These are phyloP conservation scores for Actinomortierella wolfii DNA, from an alignment of 371 early-diverging fungal genomes.

Conservation along the genomic window DNA sequence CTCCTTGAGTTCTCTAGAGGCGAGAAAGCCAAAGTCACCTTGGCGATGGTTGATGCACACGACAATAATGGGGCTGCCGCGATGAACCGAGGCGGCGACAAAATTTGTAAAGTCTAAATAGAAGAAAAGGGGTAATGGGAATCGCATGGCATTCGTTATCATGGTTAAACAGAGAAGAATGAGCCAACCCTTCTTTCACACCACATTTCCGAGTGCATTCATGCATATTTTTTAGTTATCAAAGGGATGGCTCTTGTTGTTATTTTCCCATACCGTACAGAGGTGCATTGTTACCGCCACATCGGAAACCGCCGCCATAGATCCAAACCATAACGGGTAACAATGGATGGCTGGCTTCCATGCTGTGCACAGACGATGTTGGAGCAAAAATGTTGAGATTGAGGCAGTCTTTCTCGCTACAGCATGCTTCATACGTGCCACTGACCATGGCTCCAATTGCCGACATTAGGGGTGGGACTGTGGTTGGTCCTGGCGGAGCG, in stretches of 20 bases:
- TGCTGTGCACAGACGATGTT: conserved; percentile 8
- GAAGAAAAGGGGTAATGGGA: background rate
- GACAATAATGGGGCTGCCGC: conserved; percentile 5
- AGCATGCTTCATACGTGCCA: background rate
- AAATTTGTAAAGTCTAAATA: background rate
- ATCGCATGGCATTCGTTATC: too few relatives aligned
- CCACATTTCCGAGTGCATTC: too few relatives aligned
- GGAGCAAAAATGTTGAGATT: conserved; percentile 47
- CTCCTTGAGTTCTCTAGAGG: conserved; percentile 4
- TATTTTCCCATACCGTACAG: conserved; percentile 9
- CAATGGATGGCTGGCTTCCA: background rate
- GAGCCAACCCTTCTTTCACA: too few relatives aligned
- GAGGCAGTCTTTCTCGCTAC: conserved; percentile 41
- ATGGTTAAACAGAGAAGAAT: too few relatives aligned
- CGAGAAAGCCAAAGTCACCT: conserved; percentile 10
- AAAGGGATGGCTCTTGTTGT: background rate
- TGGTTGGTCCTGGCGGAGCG: too few relatives aligned
- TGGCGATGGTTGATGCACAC: conserved; percentile 8
- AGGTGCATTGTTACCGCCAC: background rate
- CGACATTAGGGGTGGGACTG: too few relatives aligned
- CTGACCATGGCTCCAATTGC: too few relatives aligned
- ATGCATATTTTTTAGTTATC: too few relatives aligned
- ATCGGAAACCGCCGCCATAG: conserved; percentile 1
- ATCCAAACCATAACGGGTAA: conserved; percentile 48
- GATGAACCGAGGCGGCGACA: background rate